Evolutionary conservation across 75 land plant species (phyloP).

Genomic region (Sequoia sempervirens): DNA sequence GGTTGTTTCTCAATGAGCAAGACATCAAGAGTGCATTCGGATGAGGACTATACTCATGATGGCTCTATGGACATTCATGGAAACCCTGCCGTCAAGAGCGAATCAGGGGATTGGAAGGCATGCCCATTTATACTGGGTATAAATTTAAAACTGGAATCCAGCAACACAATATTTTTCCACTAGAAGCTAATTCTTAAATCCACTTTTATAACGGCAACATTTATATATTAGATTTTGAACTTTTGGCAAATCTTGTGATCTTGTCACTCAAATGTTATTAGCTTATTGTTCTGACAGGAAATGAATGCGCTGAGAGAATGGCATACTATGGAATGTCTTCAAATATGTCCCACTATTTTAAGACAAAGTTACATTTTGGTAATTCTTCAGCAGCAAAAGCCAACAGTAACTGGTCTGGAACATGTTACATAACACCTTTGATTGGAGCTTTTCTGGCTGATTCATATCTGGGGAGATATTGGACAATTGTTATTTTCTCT

Average conservation of each 20-base stretch:
- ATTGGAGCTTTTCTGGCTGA: constrained; percentile 52
- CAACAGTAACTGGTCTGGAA: constrained; percentile 50
- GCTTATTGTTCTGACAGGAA: constrained; percentile 21
- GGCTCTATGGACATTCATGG: constrained; percentile 51
- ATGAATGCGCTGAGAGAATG: constrained; percentile 34
- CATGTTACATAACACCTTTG: constrained; percentile 43
- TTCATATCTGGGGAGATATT: constrained; percentile 44
- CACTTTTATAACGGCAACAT: neutral
- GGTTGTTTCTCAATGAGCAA: neutral
- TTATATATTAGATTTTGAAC: neutral
- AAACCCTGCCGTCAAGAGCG: constrained; percentile 39
- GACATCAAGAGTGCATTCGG: neutral
- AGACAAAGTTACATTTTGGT: constrained; percentile 21
- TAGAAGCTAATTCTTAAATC: neutral
- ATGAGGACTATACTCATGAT: constrained; percentile 38
- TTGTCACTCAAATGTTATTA: neutral
- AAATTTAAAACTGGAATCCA: neutral
- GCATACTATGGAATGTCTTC: constrained; percentile 42
- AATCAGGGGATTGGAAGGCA: constrained; percentile 70
- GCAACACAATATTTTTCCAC: neutral
- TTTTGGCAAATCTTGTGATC: neutral
- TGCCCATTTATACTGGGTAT: constrained; percentile 67
- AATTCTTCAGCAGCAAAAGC: constrained; percentile 34
- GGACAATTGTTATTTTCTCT: constrained; percentile 31
- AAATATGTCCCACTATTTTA: constrained; percentile 41